A percentile compares a stretch with the other conserved stretches of the same genome.
These are phyloP conservation scores for Candida easanensis DNA, from an alignment of 805 yeast genomes.

Conservation along the genomic window DNA sequence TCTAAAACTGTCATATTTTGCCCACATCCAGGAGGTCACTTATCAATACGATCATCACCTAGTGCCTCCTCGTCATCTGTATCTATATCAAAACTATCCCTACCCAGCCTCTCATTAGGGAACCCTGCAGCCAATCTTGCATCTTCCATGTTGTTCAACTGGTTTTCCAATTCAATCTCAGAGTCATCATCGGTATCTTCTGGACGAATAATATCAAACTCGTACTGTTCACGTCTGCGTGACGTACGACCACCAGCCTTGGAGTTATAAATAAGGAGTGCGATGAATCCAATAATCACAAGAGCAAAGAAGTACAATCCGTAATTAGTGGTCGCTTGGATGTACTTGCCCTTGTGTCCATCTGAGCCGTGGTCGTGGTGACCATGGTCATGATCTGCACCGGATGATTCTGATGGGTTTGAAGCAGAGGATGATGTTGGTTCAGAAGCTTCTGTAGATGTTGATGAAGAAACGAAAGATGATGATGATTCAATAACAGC, in stretches of 20 bases:
- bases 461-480: not conserved
- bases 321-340: conserved; percentile 41
- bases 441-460: conserved; percentile 6
- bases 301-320: conserved; percentile 62
- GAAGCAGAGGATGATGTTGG: conserved; percentile 18
- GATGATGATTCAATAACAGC: conserved; percentile 23
- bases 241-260: conserved; percentile 37
- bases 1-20: too few species aligned
- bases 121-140: conserved; percentile 7
- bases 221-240: conserved; percentile 38
- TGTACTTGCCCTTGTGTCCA: conserved; percentile 35
- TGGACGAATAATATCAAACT: conserved; percentile 33
- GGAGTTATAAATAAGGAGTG: conserved; percentile 42
- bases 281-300: conserved; percentile 54
- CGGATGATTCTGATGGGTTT: conserved; percentile 4
- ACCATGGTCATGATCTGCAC: conserved; percentile 11
- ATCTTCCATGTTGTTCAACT: conserved; percentile 36
- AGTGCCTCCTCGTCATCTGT: conserved; percentile 18
- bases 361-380: conserved; percentile 32
- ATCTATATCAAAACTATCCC: conserved; percentile 25
- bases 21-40: too few species aligned
- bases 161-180: conserved; percentile 76
- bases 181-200: conserved; percentile 64
- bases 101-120: conserved; percentile 9
- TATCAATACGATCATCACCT: not conserved